Conservation (phyloP, 1,139 yeast genomes). For the Yamadazyma trypodendri region DNA sequence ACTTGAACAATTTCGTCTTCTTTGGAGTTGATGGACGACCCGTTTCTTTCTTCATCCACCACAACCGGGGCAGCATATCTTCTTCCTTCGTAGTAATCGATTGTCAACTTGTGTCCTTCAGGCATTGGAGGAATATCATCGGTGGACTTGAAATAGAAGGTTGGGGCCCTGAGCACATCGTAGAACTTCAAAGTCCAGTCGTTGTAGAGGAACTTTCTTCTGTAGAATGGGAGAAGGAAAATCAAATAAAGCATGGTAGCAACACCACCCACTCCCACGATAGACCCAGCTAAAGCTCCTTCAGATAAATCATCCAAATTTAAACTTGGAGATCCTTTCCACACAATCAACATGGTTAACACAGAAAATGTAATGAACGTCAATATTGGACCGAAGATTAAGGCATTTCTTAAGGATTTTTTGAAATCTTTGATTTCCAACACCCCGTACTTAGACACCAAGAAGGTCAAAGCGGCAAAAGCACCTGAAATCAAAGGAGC, state of each 20-base stretch:
- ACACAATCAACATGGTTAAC: conserved; percentile 59
- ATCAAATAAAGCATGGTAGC: conserved; percentile 51
- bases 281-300: conserved; percentile 53
- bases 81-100: conserved; percentile 68
- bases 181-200: conserved; percentile 70
- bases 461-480: conserved; percentile 58
- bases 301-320: conserved; percentile 50
- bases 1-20: conserved; percentile 12
- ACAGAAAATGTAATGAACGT: conserved; percentile 62
- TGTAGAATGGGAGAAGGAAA: conserved; percentile 62
- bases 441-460: conserved; percentile 58
- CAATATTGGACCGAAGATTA: conserved; percentile 57
- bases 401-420: conserved; percentile 51
- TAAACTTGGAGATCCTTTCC: conserved; percentile 75
- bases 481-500: conserved; percentile 74
- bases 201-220: conserved; percentile 56
- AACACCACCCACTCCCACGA: conserved; percentile 63
- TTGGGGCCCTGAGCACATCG: conserved; percentile 59
- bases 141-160: conserved; percentile 52
- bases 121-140: conserved; percentile 70
- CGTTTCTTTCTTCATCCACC: conserved; percentile 17
- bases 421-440: conserved; percentile 53
- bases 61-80: conserved; percentile 25
- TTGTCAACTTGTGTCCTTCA: conserved; percentile 51
- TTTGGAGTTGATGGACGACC: conserved; percentile 15